Evolutionary conservation across 2,329 filamentous ascomycete species (phyloP).

Genomic region (Fusarium penzigii): DNA sequence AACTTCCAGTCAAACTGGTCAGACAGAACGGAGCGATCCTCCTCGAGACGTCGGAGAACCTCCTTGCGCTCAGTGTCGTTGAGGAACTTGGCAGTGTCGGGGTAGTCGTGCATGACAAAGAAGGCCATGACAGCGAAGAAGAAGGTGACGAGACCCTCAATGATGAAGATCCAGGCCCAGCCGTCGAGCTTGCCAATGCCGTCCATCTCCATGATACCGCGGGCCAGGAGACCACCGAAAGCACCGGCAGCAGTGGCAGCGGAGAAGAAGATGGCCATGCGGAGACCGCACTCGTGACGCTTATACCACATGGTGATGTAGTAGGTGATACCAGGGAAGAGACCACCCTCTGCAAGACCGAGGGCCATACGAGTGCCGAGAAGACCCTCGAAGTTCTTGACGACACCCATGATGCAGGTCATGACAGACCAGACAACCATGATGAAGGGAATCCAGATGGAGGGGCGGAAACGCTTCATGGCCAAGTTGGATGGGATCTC

Average conservation of each 20-base stretch:
- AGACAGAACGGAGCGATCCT: conserved; percentile 48
- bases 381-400: conserved; percentile 51
- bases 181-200: conserved; percentile 53
- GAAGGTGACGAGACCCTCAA: conserved; percentile 58
- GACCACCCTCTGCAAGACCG: conserved; percentile 54
- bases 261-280: conserved; percentile 62
- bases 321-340: conserved; percentile 64
- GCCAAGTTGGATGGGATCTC: conserved; percentile 60
- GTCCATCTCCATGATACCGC: conserved; percentile 59
- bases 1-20: conserved; percentile 60
- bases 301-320: conserved; percentile 62
- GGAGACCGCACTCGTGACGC: conserved; percentile 59
- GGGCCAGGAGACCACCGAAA: conserved; percentile 62
- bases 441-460: conserved; percentile 52
- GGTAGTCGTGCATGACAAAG: conserved; percentile 61
- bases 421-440: conserved; percentile 53
- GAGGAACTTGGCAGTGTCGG: conserved; percentile 52
- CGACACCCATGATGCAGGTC: conserved; percentile 52
- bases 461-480: conserved; percentile 55
- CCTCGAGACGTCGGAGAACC: conserved; percentile 44
- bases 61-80: conserved; percentile 43
- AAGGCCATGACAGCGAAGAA: conserved; percentile 46
- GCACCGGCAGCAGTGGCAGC: conserved; percentile 61
- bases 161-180: conserved; percentile 82
- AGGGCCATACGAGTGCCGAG: conserved; percentile 49